Evolutionary conservation across 352 stramenopile species (phyloP).

Genomic region (Nannochloropsis limnetica): DNA sequence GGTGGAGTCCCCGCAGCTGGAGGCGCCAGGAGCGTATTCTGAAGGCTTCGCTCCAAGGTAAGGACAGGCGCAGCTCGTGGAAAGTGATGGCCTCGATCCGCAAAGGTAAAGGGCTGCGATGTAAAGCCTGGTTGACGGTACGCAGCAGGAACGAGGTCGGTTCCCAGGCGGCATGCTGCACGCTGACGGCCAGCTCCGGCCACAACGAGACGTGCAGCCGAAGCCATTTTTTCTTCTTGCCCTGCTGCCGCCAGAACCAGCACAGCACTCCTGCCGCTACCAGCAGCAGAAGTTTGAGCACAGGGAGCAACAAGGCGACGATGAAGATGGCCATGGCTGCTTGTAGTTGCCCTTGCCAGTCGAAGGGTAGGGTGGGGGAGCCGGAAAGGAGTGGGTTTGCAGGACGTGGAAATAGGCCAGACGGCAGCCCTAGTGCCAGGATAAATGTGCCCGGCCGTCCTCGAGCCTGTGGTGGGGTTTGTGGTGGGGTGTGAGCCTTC

Average conservation of each 20-base stretch:
- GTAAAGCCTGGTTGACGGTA: not conserved
- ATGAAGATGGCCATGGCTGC: slow-evolving; percentile 32
- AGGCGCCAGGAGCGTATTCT: slow-evolving; percentile 23
- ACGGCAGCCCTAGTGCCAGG: not conserved
- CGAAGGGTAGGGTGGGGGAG: no score
- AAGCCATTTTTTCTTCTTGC: slow-evolving; percentile 32
- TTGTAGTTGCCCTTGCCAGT: no score
- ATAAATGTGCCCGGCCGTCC: not conserved
- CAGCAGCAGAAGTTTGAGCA: not conserved
- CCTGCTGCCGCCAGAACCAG: slow-evolving; percentile 1
- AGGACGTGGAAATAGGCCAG: not conserved
- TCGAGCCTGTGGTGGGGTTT: not conserved
- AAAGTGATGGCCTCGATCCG: slow-evolving; percentile 25
- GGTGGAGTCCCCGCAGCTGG: not conserved
- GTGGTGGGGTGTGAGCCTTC: not conserved
- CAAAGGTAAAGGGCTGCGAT: not conserved
- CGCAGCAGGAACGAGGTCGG: not conserved
- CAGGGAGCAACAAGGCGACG: not conserved
- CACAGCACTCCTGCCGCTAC: not conserved
- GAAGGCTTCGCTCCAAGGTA: not conserved
- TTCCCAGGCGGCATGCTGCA: not conserved
- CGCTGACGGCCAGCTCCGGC: not conserved
- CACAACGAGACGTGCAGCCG: not conserved
- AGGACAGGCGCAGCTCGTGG: not conserved
- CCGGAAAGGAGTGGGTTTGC: no score